Percentiles rank a stretch among this genome's conserved stretches.
Evolutionary conservation across 164 flowering plant species (phyloP).

Genomic region (Sextonia rubra): DNA sequence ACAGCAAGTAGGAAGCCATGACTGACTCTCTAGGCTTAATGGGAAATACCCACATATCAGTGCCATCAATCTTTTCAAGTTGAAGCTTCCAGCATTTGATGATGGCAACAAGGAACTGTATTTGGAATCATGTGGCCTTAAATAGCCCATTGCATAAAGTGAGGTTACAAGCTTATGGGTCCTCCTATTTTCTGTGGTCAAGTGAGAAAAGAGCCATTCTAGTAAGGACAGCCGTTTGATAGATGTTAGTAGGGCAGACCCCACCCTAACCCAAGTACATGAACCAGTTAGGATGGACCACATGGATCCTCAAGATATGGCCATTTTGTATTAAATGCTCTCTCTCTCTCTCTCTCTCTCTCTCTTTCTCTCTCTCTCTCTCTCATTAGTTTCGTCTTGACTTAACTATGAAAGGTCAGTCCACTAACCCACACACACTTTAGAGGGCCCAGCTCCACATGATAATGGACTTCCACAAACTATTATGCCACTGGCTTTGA

Average conservation of each 20-base stretch:
- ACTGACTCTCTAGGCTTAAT: conserved; percentile 17
- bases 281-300: background rate
- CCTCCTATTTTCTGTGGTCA: conserved; percentile 11
- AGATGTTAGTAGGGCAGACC: background rate
- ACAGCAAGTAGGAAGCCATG: conserved; percentile 10
- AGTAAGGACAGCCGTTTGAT: conserved; percentile 1
- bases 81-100: conserved; percentile 17
- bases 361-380: conserved; percentile 1
- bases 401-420: conserved; percentile 8
- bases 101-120: conserved; percentile 9
- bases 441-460: background rate
- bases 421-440: background rate
- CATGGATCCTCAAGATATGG: conserved; percentile 8
- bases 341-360: conserved; percentile 1
- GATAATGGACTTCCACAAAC: background rate
- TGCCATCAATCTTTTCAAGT: conserved; percentile 30
- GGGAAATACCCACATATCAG: conserved; percentile 19
- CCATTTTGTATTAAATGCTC: conserved; percentile 13
- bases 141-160: background rate
- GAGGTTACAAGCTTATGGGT: conserved; percentile 1
- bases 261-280: conserved; percentile 5
- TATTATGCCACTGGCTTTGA: background rate
- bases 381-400: conserved; percentile 9
- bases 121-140: conserved; percentile 19
- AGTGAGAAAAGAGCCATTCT: background rate